A percentile compares a stretch with the other conserved stretches of the same genome.
Conservation (phyloP, 495 filamentous ascomycete species). For the Cercophora samala region DNA sequence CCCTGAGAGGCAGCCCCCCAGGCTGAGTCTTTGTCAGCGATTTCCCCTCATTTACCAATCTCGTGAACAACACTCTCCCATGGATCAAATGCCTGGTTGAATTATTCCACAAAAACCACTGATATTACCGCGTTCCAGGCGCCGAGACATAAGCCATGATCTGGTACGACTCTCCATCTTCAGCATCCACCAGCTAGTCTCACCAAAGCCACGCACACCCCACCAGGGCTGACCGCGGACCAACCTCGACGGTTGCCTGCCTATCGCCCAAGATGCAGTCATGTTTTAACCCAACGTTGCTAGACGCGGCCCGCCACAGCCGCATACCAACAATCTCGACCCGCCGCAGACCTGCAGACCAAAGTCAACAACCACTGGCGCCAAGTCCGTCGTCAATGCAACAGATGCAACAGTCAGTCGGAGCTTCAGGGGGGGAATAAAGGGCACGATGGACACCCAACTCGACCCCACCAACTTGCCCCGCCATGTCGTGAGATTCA, state of each 20-base stretch:
- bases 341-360: not conserved
- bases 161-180: not conserved
- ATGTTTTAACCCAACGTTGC: not conserved
- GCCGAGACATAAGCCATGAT: no score
- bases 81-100: not conserved
- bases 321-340: not conserved
- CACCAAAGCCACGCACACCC: not conserved
- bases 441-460: conserved; percentile 5
- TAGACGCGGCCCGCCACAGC: conserved; percentile 1
- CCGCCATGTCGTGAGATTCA: not conserved
- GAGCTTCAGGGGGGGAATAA: not conserved
- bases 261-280: not conserved
- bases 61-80: not conserved
- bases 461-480: not conserved
- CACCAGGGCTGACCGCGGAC: not conserved
- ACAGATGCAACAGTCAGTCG: conserved; percentile 6
- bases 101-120: not conserved
- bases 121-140: not conserved
- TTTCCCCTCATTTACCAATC: not conserved
- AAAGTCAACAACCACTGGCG: conserved; percentile 1
- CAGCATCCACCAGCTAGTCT: not conserved
- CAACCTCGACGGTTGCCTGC: not conserved
- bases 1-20: not conserved
- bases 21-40: not conserved
- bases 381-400: conserved; percentile 6